These are phyloP conservation scores for Dovyalis caffra DNA, from an alignment of 345 rosid species.

Conservation along the genomic window DNA sequence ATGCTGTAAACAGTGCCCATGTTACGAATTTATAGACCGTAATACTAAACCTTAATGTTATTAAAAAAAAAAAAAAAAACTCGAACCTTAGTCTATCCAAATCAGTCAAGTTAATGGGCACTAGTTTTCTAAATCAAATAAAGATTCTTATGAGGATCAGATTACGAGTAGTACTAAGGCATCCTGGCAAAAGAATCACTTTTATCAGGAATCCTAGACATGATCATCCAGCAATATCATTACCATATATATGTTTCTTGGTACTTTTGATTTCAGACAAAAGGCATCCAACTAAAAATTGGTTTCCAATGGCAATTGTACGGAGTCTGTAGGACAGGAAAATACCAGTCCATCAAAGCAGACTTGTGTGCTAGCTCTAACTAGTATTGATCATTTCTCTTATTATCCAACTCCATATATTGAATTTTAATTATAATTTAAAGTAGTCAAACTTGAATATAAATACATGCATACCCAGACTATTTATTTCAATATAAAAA, in stretches of 20 bases:
- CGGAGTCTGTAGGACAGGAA: neutral
- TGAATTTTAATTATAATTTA: neutral
- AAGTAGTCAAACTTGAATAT: neutral
- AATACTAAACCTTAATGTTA: too few relatives aligned
- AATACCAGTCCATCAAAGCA: neutral
- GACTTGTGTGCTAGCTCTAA: too few relatives aligned
- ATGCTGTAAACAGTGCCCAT: too few relatives aligned
- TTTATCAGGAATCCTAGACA: neutral
- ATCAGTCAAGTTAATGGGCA: neutral
- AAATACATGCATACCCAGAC: neutral
- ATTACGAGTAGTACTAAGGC: neutral
- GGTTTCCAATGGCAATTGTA: neutral
- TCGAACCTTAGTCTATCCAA: neutral
- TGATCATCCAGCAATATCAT: neutral
- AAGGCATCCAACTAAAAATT: neutral
- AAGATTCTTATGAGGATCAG: neutral
- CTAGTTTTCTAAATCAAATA: neutral
- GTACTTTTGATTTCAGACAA: neutral
- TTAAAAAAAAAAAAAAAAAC: too few relatives aligned
- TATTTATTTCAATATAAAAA: too few relatives aligned
- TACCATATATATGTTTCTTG: neutral
- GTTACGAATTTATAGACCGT: too few relatives aligned
- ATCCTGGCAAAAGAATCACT: neutral
- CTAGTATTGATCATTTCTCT: neutral
- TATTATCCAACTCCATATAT: neutral